phyloP scores from a whole-genome alignment of 495 filamentous ascomycete genomes.

The Melanomma pulvis-pyrius region DNA sequence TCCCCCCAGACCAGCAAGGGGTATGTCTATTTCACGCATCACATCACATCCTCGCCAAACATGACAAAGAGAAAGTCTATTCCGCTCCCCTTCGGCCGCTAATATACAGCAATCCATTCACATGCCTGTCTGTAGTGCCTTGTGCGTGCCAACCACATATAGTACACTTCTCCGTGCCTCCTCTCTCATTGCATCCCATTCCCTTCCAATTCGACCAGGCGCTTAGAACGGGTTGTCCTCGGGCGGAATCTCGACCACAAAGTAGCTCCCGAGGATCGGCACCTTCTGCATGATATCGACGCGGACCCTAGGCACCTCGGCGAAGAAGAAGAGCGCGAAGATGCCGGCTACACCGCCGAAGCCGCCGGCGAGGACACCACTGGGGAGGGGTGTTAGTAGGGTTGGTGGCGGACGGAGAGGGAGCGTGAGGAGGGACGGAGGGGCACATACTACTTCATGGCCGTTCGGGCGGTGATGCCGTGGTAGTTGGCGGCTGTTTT shows the following conservation, averaged over 20 bases:
- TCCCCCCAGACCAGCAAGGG: too few species aligned
- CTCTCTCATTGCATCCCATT: not conserved
- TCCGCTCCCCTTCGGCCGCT: slow-evolving; percentile 3
- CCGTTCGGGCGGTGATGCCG: slow-evolving; percentile 53
- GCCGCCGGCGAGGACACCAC: slow-evolving; percentile 55
- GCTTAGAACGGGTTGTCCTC: slow-evolving; percentile 62
- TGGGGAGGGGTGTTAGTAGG: slow-evolving; percentile 38
- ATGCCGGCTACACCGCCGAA: slow-evolving; percentile 65
- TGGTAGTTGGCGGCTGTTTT: slow-evolving; percentile 52
- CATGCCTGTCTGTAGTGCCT: not conserved
- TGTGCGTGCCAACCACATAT: slow-evolving; percentile 4
- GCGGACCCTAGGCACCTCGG: slow-evolving; percentile 68
- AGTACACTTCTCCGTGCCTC: slow-evolving; percentile 18
- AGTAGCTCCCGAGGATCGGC: slow-evolving; percentile 63
- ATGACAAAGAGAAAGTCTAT: slow-evolving; percentile 29
- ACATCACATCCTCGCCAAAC: not conserved
- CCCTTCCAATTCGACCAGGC: too few species aligned
- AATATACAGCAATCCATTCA: slow-evolving; percentile 16
- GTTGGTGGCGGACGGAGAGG: not conserved
- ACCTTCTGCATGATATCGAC: slow-evolving; percentile 65
- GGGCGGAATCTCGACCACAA: slow-evolving; percentile 59
- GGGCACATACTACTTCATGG: slow-evolving; percentile 55
- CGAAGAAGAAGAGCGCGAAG: slow-evolving; percentile 72
- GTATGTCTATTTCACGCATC: too few species aligned
- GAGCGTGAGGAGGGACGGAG: slow-evolving; percentile 40